Conservation (phyloP, 1,284 basidiomycete species). For the Tausonia pullulans region DNA sequence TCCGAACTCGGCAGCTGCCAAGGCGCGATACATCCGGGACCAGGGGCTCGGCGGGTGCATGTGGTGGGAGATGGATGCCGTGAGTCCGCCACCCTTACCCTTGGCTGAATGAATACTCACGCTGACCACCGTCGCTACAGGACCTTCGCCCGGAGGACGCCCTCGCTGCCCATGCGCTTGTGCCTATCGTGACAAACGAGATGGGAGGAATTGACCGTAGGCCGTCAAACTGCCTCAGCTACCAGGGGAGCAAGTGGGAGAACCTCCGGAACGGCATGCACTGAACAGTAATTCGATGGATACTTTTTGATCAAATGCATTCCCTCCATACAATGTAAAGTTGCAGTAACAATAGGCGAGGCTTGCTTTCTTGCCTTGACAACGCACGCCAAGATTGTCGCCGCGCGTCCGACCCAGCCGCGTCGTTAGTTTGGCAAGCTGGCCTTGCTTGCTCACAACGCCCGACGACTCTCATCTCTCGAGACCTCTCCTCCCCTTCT, state of each 20-base stretch:
- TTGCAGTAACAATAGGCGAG: no score
- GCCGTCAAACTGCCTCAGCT: conserved; percentile 15
- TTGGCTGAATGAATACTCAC: neutral
- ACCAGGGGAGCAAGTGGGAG: conserved; percentile 10
- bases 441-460: no score
- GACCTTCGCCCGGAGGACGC: conserved; percentile 25
- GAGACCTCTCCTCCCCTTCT: neutral
- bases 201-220: conserved; percentile 27
- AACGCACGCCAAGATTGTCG: no score
- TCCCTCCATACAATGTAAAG: no score
- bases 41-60: conserved; percentile 60
- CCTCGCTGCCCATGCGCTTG: conserved; percentile 20
- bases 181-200: conserved; percentile 24
- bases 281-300: neutral
- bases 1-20: conserved; percentile 55
- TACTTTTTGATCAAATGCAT: no score
- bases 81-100: neutral
- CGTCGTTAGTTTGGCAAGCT: no score
- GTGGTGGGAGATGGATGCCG: conserved; percentile 53
- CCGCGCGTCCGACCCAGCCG: no score
- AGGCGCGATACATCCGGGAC: conserved; percentile 60
- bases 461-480: no score
- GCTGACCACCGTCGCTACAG: neutral
- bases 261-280: conserved; percentile 12
- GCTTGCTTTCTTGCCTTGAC: no score